Evolutionary conservation across 1,284 basidiomycete genomes (phyloP).

Genomic region (Apiotrichum veenhuisii): DNA sequence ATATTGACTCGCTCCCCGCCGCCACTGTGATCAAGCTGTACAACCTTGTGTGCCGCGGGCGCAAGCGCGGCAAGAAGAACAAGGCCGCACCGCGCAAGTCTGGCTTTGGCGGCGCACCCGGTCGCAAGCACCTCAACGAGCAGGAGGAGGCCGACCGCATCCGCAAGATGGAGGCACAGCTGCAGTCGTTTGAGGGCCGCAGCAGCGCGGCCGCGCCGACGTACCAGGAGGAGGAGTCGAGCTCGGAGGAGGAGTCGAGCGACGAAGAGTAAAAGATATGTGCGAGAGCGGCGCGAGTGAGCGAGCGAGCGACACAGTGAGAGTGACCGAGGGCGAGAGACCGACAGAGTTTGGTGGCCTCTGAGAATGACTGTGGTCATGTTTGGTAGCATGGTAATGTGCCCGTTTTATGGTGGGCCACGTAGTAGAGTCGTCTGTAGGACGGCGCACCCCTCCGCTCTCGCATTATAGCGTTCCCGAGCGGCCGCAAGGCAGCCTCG

Average conservation of each 20-base stretch:
- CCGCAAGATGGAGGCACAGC: conserved; percentile 67
- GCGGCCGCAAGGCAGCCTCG: background rate
- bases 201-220: conserved; percentile 16
- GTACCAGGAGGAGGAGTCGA: conserved; percentile 32
- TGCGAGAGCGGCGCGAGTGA: too few relatives aligned
- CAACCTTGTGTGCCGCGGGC: conserved; percentile 75
- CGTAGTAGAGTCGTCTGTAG: background rate
- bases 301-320: background rate
- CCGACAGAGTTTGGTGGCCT: too few relatives aligned
- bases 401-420: background rate
- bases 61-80: conserved; percentile 30
- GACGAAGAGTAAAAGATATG: conserved; percentile 43
- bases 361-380: background rate
- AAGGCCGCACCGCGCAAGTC: conserved; percentile 34
- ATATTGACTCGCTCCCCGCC: conserved; percentile 83
- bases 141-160: conserved; percentile 64
- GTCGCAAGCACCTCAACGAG: conserved; percentile 65
- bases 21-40: conserved; percentile 83
- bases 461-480: background rate
- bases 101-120: conserved; percentile 74
- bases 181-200: conserved; percentile 38
- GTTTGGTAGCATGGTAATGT: background rate
- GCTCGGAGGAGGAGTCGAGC: conserved; percentile 43
- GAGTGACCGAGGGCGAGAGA: background rate
- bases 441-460: background rate